Percentiles rank a stretch among this genome's conserved stretches.
phyloP scores from a whole-genome alignment of 768 basidiomycete species.

The Lyophyllum shimeji region DNA sequence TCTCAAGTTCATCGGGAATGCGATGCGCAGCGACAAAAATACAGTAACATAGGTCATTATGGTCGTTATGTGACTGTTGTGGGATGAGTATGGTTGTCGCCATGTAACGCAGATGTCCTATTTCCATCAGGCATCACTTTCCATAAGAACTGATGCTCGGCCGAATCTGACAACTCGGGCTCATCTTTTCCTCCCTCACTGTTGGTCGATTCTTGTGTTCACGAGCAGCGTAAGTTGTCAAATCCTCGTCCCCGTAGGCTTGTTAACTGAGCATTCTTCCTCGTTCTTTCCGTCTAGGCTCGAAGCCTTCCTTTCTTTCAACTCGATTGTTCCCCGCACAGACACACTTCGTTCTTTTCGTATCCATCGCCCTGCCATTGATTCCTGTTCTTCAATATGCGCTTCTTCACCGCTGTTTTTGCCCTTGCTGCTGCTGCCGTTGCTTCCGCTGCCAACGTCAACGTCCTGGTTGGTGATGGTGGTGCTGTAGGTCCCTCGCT shows the following conservation, averaged over 20 bases:
- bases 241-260: neutral
- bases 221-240: slow-evolving; percentile 45
- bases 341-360: slow-evolving; percentile 8
- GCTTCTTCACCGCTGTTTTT: slow-evolving; percentile 43
- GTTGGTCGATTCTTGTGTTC: slow-evolving; percentile 33
- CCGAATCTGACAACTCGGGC: neutral
- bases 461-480: slow-evolving; percentile 44
- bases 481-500: slow-evolving; percentile 25
- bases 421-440: slow-evolving; percentile 40
- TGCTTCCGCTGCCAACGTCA: slow-evolving; percentile 34
- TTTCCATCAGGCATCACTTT: neutral
- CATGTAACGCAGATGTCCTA: slow-evolving; percentile 10
- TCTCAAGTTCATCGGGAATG: neutral
- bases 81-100: slow-evolving; percentile 6
- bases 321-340: slow-evolving; percentile 14
- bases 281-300: slow-evolving; percentile 27
- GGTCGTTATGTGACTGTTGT: neutral
- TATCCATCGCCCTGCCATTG: slow-evolving; percentile 23
- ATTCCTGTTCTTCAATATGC: slow-evolving; percentile 41
- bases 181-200: slow-evolving; percentile 22
- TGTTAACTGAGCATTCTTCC: neutral
- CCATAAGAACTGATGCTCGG: neutral
- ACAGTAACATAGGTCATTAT: neutral
- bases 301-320: slow-evolving; percentile 26
- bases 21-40: neutral